Evolutionary conservation across 345 rosid genomes (phyloP).

Genomic region (Cochlearia excelsa): DNA sequence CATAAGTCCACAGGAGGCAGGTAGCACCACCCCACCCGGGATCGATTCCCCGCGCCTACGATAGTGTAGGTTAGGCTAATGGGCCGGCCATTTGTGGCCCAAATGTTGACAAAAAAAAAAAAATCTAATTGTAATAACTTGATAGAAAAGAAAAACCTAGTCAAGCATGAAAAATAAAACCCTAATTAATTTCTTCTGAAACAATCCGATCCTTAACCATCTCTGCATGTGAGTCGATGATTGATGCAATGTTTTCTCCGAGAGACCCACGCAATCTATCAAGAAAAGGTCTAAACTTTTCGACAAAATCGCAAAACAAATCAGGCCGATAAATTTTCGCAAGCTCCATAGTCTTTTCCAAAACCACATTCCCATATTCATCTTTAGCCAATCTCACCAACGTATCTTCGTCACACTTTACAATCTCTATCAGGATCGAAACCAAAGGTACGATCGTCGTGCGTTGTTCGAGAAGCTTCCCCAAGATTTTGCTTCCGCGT

Average conservation of each 20-base stretch:
- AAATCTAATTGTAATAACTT: too few relatives aligned
- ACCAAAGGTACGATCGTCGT: background rate
- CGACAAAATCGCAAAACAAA: background rate
- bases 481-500: background rate
- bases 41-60: too few relatives aligned
- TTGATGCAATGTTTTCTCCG: constrained; percentile 6
- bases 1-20: too few relatives aligned
- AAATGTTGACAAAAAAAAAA: too few relatives aligned
- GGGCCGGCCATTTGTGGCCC: too few relatives aligned
- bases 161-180: too few relatives aligned
- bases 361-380: constrained; percentile 6
- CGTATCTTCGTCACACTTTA: constrained; percentile 13
- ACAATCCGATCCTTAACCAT: too few relatives aligned
- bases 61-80: too few relatives aligned
- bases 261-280: background rate
- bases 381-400: constrained; percentile 9
- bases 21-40: too few relatives aligned
- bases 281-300: background rate
- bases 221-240: background rate
- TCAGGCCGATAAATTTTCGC: background rate
- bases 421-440: background rate
- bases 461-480: background rate
- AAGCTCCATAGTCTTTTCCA: background rate
- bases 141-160: too few relatives aligned
- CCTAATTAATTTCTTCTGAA: too few relatives aligned